Evolutionary conservation across 345 rosid genomes (phyloP).

Genomic region (Kandelia obovata): DNA sequence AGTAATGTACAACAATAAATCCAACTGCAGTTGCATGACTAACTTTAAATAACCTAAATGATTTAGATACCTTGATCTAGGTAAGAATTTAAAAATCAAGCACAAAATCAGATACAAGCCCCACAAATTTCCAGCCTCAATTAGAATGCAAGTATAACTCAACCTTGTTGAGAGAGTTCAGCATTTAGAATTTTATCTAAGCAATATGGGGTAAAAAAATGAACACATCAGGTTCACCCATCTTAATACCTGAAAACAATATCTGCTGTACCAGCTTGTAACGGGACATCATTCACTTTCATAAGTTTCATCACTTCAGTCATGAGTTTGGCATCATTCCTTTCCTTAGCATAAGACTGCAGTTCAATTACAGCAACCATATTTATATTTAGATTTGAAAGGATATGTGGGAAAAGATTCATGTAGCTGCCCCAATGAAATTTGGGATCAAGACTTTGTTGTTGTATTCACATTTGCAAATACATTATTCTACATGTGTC

Average conservation of each 20-base stretch:
- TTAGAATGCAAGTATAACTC: neutral
- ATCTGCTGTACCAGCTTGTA: conserved; percentile 83
- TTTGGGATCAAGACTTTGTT: too few relatives aligned
- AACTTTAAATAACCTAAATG: neutral
- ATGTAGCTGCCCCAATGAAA: too few relatives aligned
- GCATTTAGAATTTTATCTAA: conserved; percentile 10
- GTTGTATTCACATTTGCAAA: neutral
- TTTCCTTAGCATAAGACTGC: conserved; percentile 66
- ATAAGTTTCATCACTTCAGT: conserved; percentile 63
- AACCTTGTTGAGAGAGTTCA: neutral
- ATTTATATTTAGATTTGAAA: neutral
- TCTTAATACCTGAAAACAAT: conserved; percentile 57
- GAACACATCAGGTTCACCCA: neutral
- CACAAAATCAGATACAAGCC: neutral
- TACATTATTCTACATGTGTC: conserved; percentile 6
- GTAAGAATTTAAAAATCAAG: neutral
- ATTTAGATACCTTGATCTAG: neutral
- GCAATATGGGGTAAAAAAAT: neutral
- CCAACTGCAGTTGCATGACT: neutral
- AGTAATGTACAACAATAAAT: too few relatives aligned
- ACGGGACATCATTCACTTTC: conserved; percentile 50
- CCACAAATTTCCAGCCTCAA: neutral
- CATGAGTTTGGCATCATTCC: conserved; percentile 56
- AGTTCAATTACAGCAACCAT: conserved; percentile 15
- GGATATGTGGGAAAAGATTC: too few relatives aligned